These are phyloP conservation scores for Starmerella cellae DNA, from an alignment of 805 yeast species.

Conservation along the genomic window DNA sequence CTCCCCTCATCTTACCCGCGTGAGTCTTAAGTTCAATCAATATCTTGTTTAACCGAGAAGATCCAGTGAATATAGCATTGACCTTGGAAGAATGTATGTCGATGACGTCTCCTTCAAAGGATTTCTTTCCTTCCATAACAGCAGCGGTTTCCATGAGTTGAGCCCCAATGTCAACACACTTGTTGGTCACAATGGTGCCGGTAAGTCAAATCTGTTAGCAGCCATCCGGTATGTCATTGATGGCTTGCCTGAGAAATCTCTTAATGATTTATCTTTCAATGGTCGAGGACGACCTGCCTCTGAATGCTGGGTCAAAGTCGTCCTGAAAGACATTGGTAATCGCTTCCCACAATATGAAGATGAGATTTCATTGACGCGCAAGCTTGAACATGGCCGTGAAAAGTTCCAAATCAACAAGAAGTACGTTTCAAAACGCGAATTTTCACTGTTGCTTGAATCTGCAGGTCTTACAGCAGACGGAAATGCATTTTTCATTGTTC, in stretches of 20 bases:
- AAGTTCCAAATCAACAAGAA: slow-evolving; percentile 76
- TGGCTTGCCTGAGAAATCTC: slow-evolving; percentile 48
- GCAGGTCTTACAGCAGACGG: slow-evolving; percentile 84
- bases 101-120: too few species aligned
- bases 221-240: slow-evolving; percentile 87
- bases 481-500: slow-evolving; percentile 91
- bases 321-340: slow-evolving; percentile 66
- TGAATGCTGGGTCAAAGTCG: slow-evolving; percentile 75
- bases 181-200: slow-evolving; percentile 38
- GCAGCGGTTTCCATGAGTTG: too few species aligned
- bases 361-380: slow-evolving; percentile 66
- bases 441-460: slow-evolving; percentile 64
- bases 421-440: slow-evolving; percentile 65
- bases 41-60: too few species aligned
- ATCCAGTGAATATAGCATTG: too few species aligned
- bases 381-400: slow-evolving; percentile 72
- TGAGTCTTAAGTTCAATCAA: too few species aligned
- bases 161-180: slow-evolving; percentile 77
- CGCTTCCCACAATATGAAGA: slow-evolving; percentile 57
- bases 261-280: background rate
- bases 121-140: too few species aligned
- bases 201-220: slow-evolving; percentile 88
- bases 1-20: too few species aligned
- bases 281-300: slow-evolving; percentile 2
- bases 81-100: too few species aligned